Evolutionary conservation across 192 early-diverging fungal genomes (phyloP), one percentile per base, ranked within the genome.

Genomic region (Backusella macrospora): DNA sequence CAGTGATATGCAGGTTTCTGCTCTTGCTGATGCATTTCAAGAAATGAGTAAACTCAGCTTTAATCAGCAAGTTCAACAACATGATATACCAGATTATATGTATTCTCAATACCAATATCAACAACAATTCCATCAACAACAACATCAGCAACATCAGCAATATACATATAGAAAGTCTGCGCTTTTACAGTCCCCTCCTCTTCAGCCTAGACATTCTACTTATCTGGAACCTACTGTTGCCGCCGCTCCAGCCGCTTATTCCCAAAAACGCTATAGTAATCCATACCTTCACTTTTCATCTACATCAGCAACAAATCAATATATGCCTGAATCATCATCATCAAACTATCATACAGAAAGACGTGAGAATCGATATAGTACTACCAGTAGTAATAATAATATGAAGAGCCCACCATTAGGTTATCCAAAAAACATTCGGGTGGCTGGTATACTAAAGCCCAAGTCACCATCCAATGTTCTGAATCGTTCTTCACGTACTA

Each of bases 141-240:
- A 44, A 44, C 43, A 44, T 2, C 49, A 52, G 10, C 49, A 52
- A 18, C 29, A 34, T 34, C 29, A 34, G 10, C 52, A 59, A 59
- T 59, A 59, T 59, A 59, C 52, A 59, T 59, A 59, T 23, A 59
- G 52, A 59, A 59, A 59, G 52, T 59, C 52, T 59, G 26, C 52
- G 10, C 52, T 23, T 26, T 7, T 59, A 3, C 52, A 59, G 26
- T 59, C 52, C 13, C 52, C 52, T 4, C 52, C 52, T 23, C 52
- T 59, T 10, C 52, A 59, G 52, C 52, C 52, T 12, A 59, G 52
- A 23, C 52, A 59, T 59, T 59, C 52, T 21, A n/a, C 52, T 4
- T 59, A 59, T 59, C 52, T 59, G 52, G 52, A 59, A 59, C 23
- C 45, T 12, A 4, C 45, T 4, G 10, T 23, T 23, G 8, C 45